Evolutionary conservation across 2,329 filamentous ascomycete species (phyloP).

Genomic region (Ramularia endophylla): DNA sequence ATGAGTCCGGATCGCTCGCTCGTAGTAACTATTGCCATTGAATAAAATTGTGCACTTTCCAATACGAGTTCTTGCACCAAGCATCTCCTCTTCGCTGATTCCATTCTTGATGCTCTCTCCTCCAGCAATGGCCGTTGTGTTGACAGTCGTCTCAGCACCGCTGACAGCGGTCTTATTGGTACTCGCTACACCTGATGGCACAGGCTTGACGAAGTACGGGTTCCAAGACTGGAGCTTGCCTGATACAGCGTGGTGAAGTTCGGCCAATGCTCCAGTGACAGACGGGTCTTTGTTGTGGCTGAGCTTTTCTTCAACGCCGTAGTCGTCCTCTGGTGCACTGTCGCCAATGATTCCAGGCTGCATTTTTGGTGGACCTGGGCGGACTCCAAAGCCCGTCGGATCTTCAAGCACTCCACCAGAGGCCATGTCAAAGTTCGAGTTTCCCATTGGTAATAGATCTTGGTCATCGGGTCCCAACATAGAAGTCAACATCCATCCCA

Average conservation of each 20-base stretch:
- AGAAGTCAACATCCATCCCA: slow-evolving; percentile 29
- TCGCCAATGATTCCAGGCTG: slow-evolving; percentile 17
- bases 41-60: slow-evolving; percentile 38
- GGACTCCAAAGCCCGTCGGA: slow-evolving; percentile 19
- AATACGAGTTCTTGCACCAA: slow-evolving; percentile 29
- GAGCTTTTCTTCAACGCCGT: background rate
- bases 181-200: background rate
- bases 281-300: slow-evolving; percentile 17
- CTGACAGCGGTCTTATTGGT: background rate
- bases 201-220: slow-evolving; percentile 14
- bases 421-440: slow-evolving; percentile 12
- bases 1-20: slow-evolving; percentile 38
- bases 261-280: slow-evolving; percentile 28
- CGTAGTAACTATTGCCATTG: slow-evolving; percentile 35
- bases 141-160: background rate
- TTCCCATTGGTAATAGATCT: slow-evolving; percentile 4
- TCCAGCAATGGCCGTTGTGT: background rate
- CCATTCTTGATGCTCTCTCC: slow-evolving; percentile 24
- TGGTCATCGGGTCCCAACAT: slow-evolving; percentile 17
- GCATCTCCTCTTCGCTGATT: slow-evolving; percentile 21
- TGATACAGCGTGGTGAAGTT: slow-evolving; percentile 29
- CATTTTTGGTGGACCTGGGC: background rate
- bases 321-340: slow-evolving; percentile 12
- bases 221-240: slow-evolving; percentile 29
- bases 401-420: slow-evolving; percentile 20